A percentile compares a stretch with the other conserved stretches of the same genome.
phyloP scores from a whole-genome alignment of 2,329 filamentous ascomycete species.

The Blastomyces parvus region DNA sequence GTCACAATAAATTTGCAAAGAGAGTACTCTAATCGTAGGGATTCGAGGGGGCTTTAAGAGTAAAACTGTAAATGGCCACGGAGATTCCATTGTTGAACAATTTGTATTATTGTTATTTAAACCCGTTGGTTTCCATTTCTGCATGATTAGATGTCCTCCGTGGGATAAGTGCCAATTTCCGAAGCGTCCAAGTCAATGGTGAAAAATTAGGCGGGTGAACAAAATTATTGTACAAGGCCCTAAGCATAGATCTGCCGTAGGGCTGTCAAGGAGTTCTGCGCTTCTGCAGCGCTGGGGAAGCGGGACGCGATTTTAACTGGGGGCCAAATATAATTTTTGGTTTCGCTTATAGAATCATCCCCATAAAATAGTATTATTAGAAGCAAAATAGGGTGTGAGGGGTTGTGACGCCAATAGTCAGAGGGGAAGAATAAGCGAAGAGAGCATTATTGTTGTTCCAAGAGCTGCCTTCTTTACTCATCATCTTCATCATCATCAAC shows the following conservation, averaged over 20 bases:
- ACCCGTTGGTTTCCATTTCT: not conserved
- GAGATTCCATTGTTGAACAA: not conserved
- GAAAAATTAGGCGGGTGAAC: not conserved
- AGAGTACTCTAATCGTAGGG: not conserved
- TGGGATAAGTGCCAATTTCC: not conserved
- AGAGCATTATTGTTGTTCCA: not conserved
- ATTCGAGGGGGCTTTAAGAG: not conserved
- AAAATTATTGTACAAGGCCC: not conserved
- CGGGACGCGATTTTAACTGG: not conserved
- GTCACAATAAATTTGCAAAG: not conserved
- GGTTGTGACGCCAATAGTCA: not conserved
- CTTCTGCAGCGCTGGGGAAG: not conserved
- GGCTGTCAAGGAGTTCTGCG: not conserved
- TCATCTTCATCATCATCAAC: slow-evolving; percentile 43
- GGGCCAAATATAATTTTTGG: not conserved
- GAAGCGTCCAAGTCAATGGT: not conserved
- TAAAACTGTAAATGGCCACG: not conserved
- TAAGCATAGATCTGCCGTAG: not conserved
- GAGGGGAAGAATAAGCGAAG: not conserved
- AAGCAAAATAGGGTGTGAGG: not conserved
- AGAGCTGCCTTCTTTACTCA: slow-evolving; percentile 13
- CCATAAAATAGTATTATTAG: not conserved
- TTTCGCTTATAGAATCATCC: not conserved
- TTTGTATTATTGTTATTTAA: not conserved
- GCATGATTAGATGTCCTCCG: not conserved